Percentiles rank a stretch among this genome's conserved stretches.
phyloP scores from a whole-genome alignment of 2,329 filamentous ascomycete genomes.

The Colletotrichum costaricense region DNA sequence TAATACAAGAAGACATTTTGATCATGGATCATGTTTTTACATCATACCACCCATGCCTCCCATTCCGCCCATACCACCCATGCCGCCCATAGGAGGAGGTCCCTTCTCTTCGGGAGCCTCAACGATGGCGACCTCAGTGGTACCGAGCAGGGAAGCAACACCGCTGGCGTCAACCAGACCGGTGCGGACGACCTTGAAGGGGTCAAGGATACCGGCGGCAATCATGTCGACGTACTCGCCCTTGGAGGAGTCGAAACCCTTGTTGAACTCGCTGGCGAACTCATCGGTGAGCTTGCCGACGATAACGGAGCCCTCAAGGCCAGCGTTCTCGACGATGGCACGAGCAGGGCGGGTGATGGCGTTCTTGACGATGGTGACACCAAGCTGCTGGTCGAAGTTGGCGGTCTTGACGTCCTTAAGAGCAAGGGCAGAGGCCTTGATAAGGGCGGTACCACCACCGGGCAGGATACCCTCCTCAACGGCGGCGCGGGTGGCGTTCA shows the following conservation, averaged over 20 bases:
- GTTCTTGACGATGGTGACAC: constrained; percentile 97
- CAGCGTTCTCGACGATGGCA: constrained; percentile 97
- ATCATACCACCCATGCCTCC: constrained; percentile 73
- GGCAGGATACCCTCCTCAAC: constrained; percentile 99
- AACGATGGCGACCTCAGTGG: constrained; percentile 97
- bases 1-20: constrained; percentile 40
- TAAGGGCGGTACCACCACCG: constrained; percentile 95
- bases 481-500: constrained; percentile 97
- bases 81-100: constrained; percentile 67
- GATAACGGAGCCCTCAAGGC: constrained; percentile 93
- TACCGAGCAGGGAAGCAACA: constrained; percentile 96
- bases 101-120: constrained; percentile 96
- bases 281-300: constrained; percentile 99
- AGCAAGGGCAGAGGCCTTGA: constrained; percentile 95
- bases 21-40: constrained; percentile 53
- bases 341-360: constrained; percentile 96
- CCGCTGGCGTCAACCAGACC: constrained; percentile 94
- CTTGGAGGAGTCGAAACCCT: constrained; percentile 95
- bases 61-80: constrained; percentile 75
- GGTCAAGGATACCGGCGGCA: constrained; percentile 93
- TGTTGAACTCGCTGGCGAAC: constrained; percentile 93
- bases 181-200: constrained; percentile 98
- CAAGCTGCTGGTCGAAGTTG: constrained; percentile 99
- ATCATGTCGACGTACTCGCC: constrained; percentile 99
- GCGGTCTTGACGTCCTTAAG: constrained; percentile 83